Evolutionary conservation across 495 filamentous ascomycete species (phyloP).

Genomic region (Podospora anserina): DNA sequence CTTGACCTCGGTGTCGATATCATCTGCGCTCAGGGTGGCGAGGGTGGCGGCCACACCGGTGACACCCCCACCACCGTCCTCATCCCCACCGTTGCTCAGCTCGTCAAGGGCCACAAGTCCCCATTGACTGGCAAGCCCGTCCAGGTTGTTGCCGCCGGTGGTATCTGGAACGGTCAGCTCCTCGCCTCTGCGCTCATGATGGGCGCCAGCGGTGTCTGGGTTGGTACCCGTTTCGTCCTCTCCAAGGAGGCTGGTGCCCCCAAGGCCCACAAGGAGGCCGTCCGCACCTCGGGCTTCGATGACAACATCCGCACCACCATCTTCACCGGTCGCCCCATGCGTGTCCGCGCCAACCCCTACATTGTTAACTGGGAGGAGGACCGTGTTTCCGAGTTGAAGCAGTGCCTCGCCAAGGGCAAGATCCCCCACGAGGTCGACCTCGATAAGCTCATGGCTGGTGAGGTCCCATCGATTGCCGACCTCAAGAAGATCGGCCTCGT

Average conservation of each 20-base stretch:
- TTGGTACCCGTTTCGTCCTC: conserved; percentile 93
- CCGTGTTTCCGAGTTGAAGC: conserved; percentile 81
- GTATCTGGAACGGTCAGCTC: conserved; percentile 88
- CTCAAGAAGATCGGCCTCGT: conserved; percentile 74
- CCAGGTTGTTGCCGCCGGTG: conserved; percentile 89
- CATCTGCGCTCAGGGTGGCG: conserved; percentile 80
- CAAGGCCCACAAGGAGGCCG: conserved; percentile 93
- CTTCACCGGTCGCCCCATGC: conserved; percentile 93
- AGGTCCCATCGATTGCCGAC: conserved; percentile 61
- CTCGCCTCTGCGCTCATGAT: conserved; percentile 90
- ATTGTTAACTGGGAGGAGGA: conserved; percentile 96
- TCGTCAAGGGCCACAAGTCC: conserved; percentile 76
- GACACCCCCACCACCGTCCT: conserved; percentile 70
- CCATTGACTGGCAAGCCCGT: conserved; percentile 83
- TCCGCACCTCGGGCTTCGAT: conserved; percentile 85
- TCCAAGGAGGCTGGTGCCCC: conserved; percentile 91
- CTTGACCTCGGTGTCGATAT: conserved; percentile 87
- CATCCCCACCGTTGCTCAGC: conserved; percentile 78
- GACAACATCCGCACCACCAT: conserved; percentile 96
- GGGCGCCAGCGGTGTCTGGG: conserved; percentile 89
- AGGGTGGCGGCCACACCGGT: conserved; percentile 80
- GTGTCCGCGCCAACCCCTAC: conserved; percentile 89
- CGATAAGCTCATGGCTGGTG: conserved; percentile 64
- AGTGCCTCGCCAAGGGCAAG: conserved; percentile 80
- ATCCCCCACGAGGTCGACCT: conserved; percentile 94